phyloP scores from a whole-genome alignment of 352 stramenopile species.

The Thraustochytrium sp. region DNA sequence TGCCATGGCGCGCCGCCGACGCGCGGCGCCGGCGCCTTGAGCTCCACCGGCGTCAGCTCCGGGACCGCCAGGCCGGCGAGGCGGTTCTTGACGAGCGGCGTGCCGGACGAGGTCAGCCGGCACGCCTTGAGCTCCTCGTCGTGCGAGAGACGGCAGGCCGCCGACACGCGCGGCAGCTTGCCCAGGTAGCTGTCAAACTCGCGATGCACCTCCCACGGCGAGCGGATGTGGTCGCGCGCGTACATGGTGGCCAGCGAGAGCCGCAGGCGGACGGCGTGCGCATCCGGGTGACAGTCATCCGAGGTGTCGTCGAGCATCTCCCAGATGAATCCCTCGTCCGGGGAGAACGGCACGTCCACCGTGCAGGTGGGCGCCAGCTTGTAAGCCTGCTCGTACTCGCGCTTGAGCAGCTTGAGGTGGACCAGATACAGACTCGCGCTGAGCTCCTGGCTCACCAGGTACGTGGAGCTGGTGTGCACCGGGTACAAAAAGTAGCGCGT shows the following conservation, averaged over 20 bases:
- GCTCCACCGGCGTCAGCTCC: neutral
- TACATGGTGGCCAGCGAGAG: slow-evolving; percentile 55
- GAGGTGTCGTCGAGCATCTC: slow-evolving; percentile 69
- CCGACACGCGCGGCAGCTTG: slow-evolving; percentile 47
- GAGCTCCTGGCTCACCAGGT: slow-evolving; percentile 49
- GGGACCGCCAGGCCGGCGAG: neutral
- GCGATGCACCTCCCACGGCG: slow-evolving; percentile 43
- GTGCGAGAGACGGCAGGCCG: slow-evolving; percentile 42
- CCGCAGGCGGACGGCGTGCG: slow-evolving; percentile 71
- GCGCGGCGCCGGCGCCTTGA: slow-evolving; percentile 29
- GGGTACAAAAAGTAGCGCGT: slow-evolving; percentile 52
- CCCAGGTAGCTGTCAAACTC: slow-evolving; percentile 45
- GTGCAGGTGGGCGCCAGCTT: slow-evolving; percentile 70
- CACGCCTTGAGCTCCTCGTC: slow-evolving; percentile 49
- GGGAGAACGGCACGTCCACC: slow-evolving; percentile 76
- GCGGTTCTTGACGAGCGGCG: slow-evolving; percentile 26
- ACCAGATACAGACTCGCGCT: slow-evolving; percentile 50
- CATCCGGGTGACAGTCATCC: slow-evolving; percentile 75
- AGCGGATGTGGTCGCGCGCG: slow-evolving; percentile 51
- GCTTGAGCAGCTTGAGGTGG: slow-evolving; percentile 65
- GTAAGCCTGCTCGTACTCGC: slow-evolving; percentile 70
- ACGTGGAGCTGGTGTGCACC: slow-evolving; percentile 47
- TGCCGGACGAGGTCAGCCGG: slow-evolving; percentile 8
- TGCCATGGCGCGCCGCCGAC: slow-evolving; percentile 17
- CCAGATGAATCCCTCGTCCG: slow-evolving; percentile 79